Conservation (phyloP, 2,329 filamentous ascomycete species). For the Juglanconis juglandina region DNA sequence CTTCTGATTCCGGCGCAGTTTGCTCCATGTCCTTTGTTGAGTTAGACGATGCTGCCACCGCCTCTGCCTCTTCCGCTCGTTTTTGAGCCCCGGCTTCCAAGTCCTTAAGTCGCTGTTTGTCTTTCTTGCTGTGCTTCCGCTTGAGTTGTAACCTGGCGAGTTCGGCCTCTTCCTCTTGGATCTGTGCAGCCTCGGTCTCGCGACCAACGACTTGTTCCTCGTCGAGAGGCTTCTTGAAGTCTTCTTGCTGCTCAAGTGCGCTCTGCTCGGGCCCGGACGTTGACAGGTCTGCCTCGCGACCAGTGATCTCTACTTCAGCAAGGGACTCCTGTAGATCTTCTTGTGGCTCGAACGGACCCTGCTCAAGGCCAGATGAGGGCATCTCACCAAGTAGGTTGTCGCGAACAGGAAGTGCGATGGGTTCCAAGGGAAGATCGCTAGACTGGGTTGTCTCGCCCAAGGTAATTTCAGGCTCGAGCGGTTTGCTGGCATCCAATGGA, state of each 20-base stretch:
- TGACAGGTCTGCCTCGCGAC: constrained; percentile 1
- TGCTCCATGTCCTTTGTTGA: neutral
- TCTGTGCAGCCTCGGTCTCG: constrained; percentile 2
- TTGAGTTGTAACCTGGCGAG: constrained; percentile 6
- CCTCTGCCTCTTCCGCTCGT: constrained; percentile 5
- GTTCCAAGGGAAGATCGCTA: neutral
- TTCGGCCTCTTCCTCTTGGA: constrained; percentile 11
- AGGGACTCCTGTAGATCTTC: neutral
- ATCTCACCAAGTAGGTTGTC: neutral
- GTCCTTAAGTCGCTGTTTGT: constrained; percentile 11
- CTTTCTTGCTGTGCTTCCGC: constrained; percentile 9
- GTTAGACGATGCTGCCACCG: neutral
- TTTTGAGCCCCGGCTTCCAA: constrained; percentile 7
- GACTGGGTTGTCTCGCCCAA: neutral
- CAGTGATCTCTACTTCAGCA: neutral
- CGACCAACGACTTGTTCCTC: constrained; percentile 3
- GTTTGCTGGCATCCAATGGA: neutral
- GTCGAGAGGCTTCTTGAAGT: neutral
- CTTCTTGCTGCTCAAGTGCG: neutral
- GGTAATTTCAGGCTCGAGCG: neutral
- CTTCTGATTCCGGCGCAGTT: neutral
- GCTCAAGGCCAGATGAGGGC: neutral
- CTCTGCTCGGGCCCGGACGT: neutral
- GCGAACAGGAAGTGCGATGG: neutral
- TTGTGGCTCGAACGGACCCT: neutral